Evolutionary conservation across 805 yeast genomes (phyloP).

Genomic region (Saccharomycopsis sp.): DNA sequence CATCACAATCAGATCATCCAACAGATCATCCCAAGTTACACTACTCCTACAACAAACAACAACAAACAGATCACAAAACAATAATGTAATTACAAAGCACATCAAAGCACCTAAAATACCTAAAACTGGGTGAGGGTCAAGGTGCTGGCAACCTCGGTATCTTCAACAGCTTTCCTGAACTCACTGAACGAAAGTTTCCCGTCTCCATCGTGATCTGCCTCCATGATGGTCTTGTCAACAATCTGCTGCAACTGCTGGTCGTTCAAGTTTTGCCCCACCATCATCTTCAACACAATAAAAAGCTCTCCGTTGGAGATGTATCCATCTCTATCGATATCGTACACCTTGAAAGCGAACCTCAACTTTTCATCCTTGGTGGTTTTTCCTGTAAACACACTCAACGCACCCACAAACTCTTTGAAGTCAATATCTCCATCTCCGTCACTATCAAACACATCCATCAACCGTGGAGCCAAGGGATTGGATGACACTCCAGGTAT

Average conservation of each 20-base stretch:
- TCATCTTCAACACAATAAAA: conserved; percentile 84
- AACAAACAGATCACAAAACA: not conserved
- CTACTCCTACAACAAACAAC: not conserved
- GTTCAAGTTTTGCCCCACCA: conserved; percentile 90
- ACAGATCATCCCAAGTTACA: no score
- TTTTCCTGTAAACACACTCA: conserved; percentile 82
- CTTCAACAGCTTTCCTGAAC: conserved; percentile 59
- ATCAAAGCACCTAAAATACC: not conserved
- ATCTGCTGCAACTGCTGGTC: conserved; percentile 89
- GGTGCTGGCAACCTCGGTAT: conserved; percentile 51
- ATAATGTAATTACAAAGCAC: not conserved
- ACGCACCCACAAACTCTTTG: conserved; percentile 83
- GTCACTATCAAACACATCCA: conserved; percentile 92
- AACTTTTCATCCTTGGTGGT: conserved; percentile 77
- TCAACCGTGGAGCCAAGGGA: conserved; percentile 82
- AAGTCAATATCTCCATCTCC: conserved; percentile 92
- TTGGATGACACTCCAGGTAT: conserved; percentile 90
- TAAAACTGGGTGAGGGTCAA: conserved; percentile 47
- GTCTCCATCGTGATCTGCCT: conserved; percentile 83
- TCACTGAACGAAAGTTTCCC: conserved; percentile 82
- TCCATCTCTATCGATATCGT: conserved; percentile 95
- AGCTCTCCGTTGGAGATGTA: conserved; percentile 92
- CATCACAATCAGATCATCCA: no score
- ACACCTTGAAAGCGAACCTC: conserved; percentile 83
- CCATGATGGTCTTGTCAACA: conserved; percentile 95